These are phyloP conservation scores for Teratosphaeria viscida DNA, from an alignment of 2,329 filamentous ascomycete genomes.

Conservation along the genomic window DNA sequence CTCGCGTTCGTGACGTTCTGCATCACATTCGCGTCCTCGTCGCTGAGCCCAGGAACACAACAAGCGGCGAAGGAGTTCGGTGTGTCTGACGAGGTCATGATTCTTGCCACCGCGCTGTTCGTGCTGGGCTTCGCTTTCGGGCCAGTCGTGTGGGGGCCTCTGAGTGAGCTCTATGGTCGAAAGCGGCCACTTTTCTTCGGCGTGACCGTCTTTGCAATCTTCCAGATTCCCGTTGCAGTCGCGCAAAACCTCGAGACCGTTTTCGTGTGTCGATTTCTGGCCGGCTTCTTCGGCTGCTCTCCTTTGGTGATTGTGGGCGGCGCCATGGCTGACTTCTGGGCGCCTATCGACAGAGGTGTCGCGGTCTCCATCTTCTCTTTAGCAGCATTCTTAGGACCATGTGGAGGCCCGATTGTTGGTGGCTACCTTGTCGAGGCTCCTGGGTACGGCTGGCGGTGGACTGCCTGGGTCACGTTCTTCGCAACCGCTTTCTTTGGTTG, in stretches of 20 bases:
- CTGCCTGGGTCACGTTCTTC: constrained; percentile 41
- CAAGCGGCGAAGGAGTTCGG: constrained; percentile 33
- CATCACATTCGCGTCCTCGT: constrained; percentile 38
- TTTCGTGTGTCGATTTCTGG: neutral
- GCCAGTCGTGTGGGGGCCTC: constrained; percentile 23
- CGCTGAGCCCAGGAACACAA: constrained; percentile 35
- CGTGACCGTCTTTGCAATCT: neutral
- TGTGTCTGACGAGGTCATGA: constrained; percentile 39
- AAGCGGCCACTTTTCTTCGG: neutral
- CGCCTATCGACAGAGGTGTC: neutral
- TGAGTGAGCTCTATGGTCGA: neutral
- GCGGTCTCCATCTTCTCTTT: constrained; percentile 1
- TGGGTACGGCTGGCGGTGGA: constrained; percentile 46
- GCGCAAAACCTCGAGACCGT: neutral
- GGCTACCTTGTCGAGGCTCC: neutral
- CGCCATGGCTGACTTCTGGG: neutral
- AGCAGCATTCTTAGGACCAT: neutral
- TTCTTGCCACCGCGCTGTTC: constrained; percentile 34
- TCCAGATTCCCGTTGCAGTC: neutral
- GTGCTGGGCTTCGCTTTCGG: constrained; percentile 27
- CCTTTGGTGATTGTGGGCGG: neutral
- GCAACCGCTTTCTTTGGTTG: neutral
- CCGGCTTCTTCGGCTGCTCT: neutral
- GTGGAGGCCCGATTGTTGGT: constrained; percentile 23
- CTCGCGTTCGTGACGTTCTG: constrained; percentile 8